Evolutionary conservation across 495 filamentous ascomycete genomes (phyloP).

Genomic region (Trypethelium eluteriae): DNA sequence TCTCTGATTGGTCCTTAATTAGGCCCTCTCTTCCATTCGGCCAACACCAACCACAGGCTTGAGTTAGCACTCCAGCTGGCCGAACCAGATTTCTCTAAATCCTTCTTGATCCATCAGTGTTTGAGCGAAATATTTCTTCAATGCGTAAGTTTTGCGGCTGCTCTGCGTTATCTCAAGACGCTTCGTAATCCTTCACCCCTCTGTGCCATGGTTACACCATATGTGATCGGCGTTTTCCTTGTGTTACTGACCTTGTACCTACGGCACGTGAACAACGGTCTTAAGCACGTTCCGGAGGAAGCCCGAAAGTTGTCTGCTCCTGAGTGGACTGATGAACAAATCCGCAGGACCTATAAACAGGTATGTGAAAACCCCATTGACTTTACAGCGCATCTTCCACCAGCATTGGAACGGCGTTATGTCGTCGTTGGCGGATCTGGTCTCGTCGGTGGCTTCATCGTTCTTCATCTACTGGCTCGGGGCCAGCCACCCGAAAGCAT

Average conservation of each 20-base stretch:
- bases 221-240: not conserved
- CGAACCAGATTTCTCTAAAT: too few relatives aligned
- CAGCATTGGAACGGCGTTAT: not conserved
- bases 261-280: not conserved
- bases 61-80: too few relatives aligned
- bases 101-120: too few relatives aligned
- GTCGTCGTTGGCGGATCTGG: constrained; percentile 5
- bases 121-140: too few relatives aligned
- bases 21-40: too few relatives aligned
- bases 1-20: too few relatives aligned
- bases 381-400: constrained; percentile 1
- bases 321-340: constrained; percentile 5
- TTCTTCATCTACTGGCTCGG: constrained; percentile 11
- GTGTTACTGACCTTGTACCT: not conserved
- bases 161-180: too few relatives aligned
- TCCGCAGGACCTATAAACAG: not conserved
- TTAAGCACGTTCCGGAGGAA: not conserved
- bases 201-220: not conserved
- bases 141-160: too few relatives aligned
- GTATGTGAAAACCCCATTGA: not conserved
- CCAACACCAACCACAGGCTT: too few relatives aligned
- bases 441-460: constrained; percentile 12
- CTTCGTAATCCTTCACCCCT: too few relatives aligned
- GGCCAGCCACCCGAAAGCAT: constrained; percentile 12
- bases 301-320: not conserved